phyloP scores from a whole-genome alignment of 768 basidiomycete species.

The Rhodotorula taiwanensis region DNA sequence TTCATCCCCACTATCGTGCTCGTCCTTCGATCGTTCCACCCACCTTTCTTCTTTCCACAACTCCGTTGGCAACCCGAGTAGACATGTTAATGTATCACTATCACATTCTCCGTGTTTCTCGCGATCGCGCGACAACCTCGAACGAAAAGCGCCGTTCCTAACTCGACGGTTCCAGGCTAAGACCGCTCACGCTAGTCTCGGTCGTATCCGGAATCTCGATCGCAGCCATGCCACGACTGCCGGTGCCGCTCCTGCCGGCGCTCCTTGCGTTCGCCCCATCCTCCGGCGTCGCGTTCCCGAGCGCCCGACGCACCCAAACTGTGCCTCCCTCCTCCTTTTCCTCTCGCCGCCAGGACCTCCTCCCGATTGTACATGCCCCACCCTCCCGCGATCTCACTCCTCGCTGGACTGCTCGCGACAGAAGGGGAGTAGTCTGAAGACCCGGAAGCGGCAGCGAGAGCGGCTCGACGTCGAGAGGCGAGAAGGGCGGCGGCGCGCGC shows the following conservation, averaged over 20 bases:
- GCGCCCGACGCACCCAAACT: not conserved
- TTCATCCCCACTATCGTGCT: too few species aligned
- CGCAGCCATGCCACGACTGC: too few species aligned
- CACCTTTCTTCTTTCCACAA: too few species aligned
- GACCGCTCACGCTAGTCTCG: too few species aligned
- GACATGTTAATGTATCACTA: too few species aligned
- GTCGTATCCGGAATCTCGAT: too few species aligned
- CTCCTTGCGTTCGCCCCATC: not conserved
- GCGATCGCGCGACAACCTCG: too few species aligned
- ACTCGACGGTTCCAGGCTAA: too few species aligned
- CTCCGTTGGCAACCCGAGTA: too few species aligned
- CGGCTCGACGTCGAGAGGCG: conserved; percentile 6
- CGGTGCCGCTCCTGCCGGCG: conserved; percentile 3
- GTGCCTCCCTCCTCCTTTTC: conserved; percentile 1
- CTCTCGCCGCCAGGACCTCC: conserved; percentile 15
- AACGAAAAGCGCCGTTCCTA: too few species aligned
- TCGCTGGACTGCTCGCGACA: conserved; percentile 11
- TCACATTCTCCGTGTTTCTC: too few species aligned
- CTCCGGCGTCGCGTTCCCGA: not conserved
- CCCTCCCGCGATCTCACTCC: conserved; percentile 26
- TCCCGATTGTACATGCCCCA: conserved; percentile 31
- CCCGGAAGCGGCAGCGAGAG: not conserved
- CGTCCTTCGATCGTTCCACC: too few species aligned
- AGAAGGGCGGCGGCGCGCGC: conserved; percentile 27
- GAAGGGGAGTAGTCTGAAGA: not conserved